phyloP scores from a whole-genome alignment of 2,329 filamentous ascomycete genomes.

The Sclerotinia minor region DNA sequence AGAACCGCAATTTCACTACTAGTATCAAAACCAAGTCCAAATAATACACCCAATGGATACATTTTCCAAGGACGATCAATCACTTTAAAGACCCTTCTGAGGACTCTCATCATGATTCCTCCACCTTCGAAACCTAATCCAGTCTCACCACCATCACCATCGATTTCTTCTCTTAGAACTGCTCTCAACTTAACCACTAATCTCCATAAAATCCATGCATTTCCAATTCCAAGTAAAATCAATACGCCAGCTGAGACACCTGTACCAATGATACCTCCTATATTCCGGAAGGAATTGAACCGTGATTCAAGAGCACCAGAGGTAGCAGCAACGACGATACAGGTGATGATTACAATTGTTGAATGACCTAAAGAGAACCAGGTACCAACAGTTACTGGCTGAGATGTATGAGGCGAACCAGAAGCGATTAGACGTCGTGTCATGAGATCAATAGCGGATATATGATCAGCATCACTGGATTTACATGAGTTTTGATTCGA shows the following conservation, averaged over 20 bases:
- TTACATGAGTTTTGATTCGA: neutral
- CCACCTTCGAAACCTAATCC: conserved; percentile 70
- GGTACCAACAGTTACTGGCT: conserved; percentile 87
- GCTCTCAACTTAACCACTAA: conserved; percentile 67
- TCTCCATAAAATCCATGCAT: conserved; percentile 80
- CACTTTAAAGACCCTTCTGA: conserved; percentile 75
- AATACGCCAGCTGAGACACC: conserved; percentile 82
- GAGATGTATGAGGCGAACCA: conserved; percentile 48
- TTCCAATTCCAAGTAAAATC: conserved; percentile 78
- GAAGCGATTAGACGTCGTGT: conserved; percentile 84
- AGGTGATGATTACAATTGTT: conserved; percentile 88
- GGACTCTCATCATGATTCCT: conserved; percentile 70
- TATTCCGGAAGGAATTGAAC: conserved; percentile 75
- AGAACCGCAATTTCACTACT: conserved; percentile 90
- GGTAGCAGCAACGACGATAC: conserved; percentile 87
- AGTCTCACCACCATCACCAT: conserved; percentile 34
- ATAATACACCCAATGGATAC: conserved; percentile 86
- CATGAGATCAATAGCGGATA: conserved; percentile 86
- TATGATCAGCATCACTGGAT: conserved; percentile 79
- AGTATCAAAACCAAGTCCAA: conserved; percentile 92
- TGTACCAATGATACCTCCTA: conserved; percentile 88
- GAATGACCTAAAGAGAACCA: conserved; percentile 94
- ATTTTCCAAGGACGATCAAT: conserved; percentile 86
- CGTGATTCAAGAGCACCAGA: conserved; percentile 77
- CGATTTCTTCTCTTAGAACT: conserved; percentile 51